phyloP scores from a whole-genome alignment of 768 basidiomycete species.

The Porpolomopsis calyptriformis region DNA sequence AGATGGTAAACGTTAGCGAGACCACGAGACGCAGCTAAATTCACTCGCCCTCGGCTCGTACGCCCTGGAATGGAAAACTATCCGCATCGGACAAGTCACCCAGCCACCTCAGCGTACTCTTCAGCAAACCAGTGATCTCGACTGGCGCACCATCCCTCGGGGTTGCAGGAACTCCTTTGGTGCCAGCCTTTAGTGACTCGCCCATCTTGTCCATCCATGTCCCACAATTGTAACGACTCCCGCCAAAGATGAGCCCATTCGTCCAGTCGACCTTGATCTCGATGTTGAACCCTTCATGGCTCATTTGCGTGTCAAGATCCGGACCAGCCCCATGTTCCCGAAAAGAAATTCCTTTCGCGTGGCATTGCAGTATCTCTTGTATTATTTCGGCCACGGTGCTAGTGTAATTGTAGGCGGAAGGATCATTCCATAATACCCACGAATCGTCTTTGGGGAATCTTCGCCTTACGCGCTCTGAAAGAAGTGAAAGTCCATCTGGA shows the following conservation, averaged over 20 bases:
- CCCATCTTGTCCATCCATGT: slow-evolving; percentile 99
- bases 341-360: slow-evolving; percentile 86
- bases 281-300: slow-evolving; percentile 84
- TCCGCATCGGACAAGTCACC: slow-evolving; percentile 50
- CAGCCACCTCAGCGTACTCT: slow-evolving; percentile 90
- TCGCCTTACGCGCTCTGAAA: slow-evolving; percentile 77
- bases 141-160: slow-evolving; percentile 93
- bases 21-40: slow-evolving; percentile 4
- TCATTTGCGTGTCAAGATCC: slow-evolving; percentile 97
- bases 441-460: slow-evolving; percentile 91
- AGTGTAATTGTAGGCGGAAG: slow-evolving; percentile 69
- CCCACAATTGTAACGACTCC: slow-evolving; percentile 77
- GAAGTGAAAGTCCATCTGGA: slow-evolving; percentile 73
- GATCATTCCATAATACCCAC: slow-evolving; percentile 88
- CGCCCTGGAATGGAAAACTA: slow-evolving; percentile 85
- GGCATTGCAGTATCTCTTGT: slow-evolving; percentile 92
- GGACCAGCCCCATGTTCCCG: slow-evolving; percentile 95
- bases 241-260: slow-evolving; percentile 84
- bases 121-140: slow-evolving; percentile 88
- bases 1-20: slow-evolving; percentile 3
- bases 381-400: slow-evolving; percentile 88
- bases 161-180: slow-evolving; percentile 91
- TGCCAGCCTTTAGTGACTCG: slow-evolving; percentile 82
- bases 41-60: slow-evolving; percentile 62
- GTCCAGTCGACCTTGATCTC: slow-evolving; percentile 92